Evolutionary conservation across 805 yeast species (phyloP).

Genomic region (Priceomyces castillae): DNA sequence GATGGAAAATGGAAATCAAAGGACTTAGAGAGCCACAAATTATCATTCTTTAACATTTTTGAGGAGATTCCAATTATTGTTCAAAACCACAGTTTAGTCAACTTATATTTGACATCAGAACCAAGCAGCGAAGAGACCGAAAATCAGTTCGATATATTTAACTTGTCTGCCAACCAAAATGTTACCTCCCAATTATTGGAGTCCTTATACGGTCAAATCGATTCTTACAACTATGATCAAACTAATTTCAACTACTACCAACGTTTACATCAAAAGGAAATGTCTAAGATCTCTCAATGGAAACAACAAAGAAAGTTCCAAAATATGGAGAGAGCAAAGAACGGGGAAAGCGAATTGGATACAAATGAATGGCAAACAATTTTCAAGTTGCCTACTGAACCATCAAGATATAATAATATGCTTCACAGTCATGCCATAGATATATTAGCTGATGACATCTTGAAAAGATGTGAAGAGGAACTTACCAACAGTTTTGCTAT

Average conservation of each 20-base stretch:
- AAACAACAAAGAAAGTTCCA: constrained; percentile 66
- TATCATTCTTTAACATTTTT: constrained; percentile 64
- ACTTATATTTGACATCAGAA: constrained; percentile 45
- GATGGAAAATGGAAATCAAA: constrained; percentile 66
- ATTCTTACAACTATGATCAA: constrained; percentile 73
- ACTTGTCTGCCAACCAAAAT: constrained; percentile 42
- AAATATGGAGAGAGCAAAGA: constrained; percentile 56
- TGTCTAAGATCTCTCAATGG: constrained; percentile 70
- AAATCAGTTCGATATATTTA: constrained; percentile 36
- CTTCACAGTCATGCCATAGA: constrained; percentile 66
- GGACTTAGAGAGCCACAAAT: constrained; percentile 54
- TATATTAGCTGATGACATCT: constrained; percentile 67
- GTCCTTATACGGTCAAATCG: constrained; percentile 63
- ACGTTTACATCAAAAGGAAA: constrained; percentile 69
- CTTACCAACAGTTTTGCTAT: constrained; percentile 60
- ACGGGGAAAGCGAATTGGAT: constrained; percentile 53
- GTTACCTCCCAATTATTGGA: constrained; percentile 53
- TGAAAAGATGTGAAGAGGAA: constrained; percentile 66
- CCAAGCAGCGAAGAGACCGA: constrained; percentile 17
- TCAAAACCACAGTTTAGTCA: constrained; percentile 65
- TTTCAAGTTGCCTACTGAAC: constrained; percentile 69
- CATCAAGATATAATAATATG: constrained; percentile 71
- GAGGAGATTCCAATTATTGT: constrained; percentile 68
- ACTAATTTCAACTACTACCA: constrained; percentile 80
- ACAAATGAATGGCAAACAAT: constrained; percentile 64